Percentiles rank a stretch among this genome's conserved stretches.
Evolutionary conservation across 148 eudicot species (phyloP).

Genomic region (Rheum nobile): DNA sequence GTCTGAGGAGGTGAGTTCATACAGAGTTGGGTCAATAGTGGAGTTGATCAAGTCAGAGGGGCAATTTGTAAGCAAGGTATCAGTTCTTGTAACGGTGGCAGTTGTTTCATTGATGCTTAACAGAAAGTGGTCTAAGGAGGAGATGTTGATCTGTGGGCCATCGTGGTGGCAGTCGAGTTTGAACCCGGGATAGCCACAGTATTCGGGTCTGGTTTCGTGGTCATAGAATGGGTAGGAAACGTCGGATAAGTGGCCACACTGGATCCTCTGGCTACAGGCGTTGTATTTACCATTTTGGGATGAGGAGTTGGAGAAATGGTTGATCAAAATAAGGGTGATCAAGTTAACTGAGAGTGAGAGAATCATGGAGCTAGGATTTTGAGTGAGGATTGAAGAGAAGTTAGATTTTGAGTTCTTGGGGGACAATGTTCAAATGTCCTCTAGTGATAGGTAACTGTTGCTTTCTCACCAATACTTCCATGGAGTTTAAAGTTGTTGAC

Average conservation of each 20-base stretch:
- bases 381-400: background rate
- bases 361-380: background rate
- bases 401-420: background rate
- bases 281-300: background rate
- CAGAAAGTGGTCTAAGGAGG: background rate
- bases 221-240: slow-evolving; percentile 7
- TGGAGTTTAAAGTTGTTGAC: background rate
- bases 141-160: background rate
- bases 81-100: background rate
- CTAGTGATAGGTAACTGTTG: background rate
- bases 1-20: slow-evolving; percentile 2
- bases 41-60: background rate
- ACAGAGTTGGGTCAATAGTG: background rate
- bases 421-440: background rate
- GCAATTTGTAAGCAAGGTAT: background rate
- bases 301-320: background rate
- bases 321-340: background rate
- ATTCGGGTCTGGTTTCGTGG: background rate
- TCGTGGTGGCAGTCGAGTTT: background rate
- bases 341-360: background rate
- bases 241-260: background rate
- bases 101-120: background rate
- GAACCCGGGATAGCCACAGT: slow-evolving; percentile 6
- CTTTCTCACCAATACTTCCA: background rate
- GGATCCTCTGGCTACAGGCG: slow-evolving; percentile 3